Evolutionary conservation across 2,329 filamentous ascomycete species (phyloP).

Genomic region (Thielaviopsis populi): DNA sequence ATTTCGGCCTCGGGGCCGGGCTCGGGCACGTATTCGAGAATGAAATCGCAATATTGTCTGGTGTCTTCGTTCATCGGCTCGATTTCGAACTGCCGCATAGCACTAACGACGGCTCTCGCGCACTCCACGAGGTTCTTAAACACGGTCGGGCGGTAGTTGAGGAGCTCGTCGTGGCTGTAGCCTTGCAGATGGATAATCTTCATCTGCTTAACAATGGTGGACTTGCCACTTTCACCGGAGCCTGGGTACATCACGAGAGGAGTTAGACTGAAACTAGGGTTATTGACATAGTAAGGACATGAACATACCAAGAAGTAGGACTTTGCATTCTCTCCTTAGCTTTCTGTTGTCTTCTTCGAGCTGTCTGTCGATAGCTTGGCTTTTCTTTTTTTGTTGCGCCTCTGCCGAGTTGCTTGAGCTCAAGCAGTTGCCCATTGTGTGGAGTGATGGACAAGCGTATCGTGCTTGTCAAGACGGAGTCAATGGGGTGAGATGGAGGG

Average conservation of each 20-base stretch:
- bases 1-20: conserved; percentile 77
- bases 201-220: conserved; percentile 99
- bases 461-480: background rate
- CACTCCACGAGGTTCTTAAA: conserved; percentile 98
- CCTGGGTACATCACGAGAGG: conserved; percentile 36
- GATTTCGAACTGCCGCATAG: conserved; percentile 84
- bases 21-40: conserved; percentile 79
- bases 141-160: conserved; percentile 86
- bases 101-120: conserved; percentile 79
- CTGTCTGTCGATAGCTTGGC: conserved; percentile 84
- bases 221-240: conserved; percentile 96
- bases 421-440: conserved; percentile 81
- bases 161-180: conserved; percentile 85
- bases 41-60: conserved; percentile 58
- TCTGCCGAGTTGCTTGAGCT: conserved; percentile 67
- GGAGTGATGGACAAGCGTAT: background rate
- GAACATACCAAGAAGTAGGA: conserved; percentile 70
- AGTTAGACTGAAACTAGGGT: background rate
- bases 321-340: conserved; percentile 96
- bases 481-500: background rate
- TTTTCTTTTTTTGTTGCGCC: conserved; percentile 86
- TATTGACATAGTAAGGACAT: conserved; percentile 11
- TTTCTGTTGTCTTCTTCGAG: conserved; percentile 89
- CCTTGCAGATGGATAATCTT: conserved; percentile 99
- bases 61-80: conserved; percentile 59